Base-by-base conservation (phyloP, 768 basidiomycete genomes). In the Aureoboletus auriporus region DNA sequence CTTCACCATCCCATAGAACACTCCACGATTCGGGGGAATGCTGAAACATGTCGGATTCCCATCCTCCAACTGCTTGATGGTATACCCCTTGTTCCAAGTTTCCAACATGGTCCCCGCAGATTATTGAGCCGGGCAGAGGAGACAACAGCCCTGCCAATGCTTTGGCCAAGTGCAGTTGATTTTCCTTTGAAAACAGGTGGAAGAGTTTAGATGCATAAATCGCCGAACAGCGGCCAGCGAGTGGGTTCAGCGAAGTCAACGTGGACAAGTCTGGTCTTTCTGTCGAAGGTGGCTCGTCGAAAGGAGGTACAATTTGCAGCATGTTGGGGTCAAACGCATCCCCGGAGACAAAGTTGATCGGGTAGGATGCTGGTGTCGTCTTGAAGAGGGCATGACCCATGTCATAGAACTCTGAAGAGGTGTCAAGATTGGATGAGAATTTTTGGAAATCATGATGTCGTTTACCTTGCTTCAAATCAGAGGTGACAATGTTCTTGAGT, bases 341-440 rank as follows among this genome's bases (percentile, higher is more conserved):
- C 1, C 84, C 85, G 2, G 71, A 57, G 26, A 86, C 49, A 59
- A 86, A 83, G 0, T 63, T 61, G 73, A 13, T 28, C 0, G 80
- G 78, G 57, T 80, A 84, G 0, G 73, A 68, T 36, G 71, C 71
- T 0, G 76, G 72, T 0, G 75, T 79, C 3, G 77, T 74, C 36
- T 63, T 75, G 70, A 85, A 88, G 14, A 87, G 68, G 29, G 76
- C 71, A 49, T 86, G 82, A 1, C 84, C 82, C 8, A 76, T 23
- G 20, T 23, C 20, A 23, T 23, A 23, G 20, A 23, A 23, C 20
- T 23, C 20, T 23, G 20, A 23, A 23, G 20, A 23, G 20, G 20
- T 23, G 20, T 23, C 20, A 23, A 23, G 4, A 4, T 23, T 23
- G 20, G 2, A 23, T 23, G 20, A 23, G 20, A 23, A 23, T 23